These are phyloP conservation scores for Fusarium sp. DNA, from an alignment of 2,329 filamentous ascomycete species.

Conservation along the genomic window DNA sequence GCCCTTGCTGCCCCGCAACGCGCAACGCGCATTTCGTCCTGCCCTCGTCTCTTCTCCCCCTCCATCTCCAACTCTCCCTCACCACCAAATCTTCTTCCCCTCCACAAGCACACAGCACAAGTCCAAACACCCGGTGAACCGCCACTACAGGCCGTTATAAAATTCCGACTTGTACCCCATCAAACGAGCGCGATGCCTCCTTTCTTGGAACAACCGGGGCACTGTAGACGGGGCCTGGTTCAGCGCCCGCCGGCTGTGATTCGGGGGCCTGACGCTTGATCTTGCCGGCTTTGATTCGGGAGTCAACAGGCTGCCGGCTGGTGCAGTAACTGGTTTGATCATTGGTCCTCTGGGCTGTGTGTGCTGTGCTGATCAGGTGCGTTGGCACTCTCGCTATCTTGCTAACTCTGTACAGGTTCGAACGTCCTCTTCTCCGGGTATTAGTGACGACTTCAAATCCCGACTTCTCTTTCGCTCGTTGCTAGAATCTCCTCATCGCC, in stretches of 20 bases:
- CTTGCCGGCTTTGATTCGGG: not conserved
- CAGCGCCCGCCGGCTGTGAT: not conserved
- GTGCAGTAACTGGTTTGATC: not conserved
- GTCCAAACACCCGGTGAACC: not conserved
- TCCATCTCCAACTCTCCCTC: not conserved
- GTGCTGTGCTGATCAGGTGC: accelerated
- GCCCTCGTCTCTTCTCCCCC: not conserved
- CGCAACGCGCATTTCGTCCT: not conserved
- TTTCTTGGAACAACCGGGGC: not conserved
- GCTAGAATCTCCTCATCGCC: not conserved
- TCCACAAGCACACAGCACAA: not conserved
- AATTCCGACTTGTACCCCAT: not conserved
- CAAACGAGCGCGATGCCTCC: not conserved
- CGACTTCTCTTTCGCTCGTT: too few relatives aligned
- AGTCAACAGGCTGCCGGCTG: not conserved
- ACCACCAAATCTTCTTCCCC: not conserved
- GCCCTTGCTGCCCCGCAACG: not conserved
- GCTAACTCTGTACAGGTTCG: not conserved
- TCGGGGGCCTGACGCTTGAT: not conserved
- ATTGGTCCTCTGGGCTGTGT: not conserved
- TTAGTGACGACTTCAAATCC: not conserved
- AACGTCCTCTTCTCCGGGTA: not conserved
- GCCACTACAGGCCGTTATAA: not conserved
- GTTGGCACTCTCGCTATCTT: accelerated
- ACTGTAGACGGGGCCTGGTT: not conserved